Base-by-base conservation (phyloP, 805 yeast species). In the Kuraishia hungarica region DNA sequence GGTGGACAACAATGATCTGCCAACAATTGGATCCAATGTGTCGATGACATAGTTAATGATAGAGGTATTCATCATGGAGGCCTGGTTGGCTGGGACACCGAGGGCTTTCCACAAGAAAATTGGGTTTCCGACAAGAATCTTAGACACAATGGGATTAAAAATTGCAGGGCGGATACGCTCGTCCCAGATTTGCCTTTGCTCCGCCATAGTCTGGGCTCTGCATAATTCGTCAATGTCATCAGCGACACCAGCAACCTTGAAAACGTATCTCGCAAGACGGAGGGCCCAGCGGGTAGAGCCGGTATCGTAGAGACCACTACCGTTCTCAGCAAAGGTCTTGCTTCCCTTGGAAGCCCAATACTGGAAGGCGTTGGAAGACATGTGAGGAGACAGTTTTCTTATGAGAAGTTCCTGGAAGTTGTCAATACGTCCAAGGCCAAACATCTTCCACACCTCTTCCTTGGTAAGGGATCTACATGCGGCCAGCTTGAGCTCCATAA, bases 241-340 rank as follows among this genome's bases (percentile, higher is more conserved):
- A 35, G 73, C 61, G 22, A 82, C 73, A 0, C 91, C 87, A 55
- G 83, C 74, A 1, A 80, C 53, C 29, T 72, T 71, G 72, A 88
- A 87, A 1, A 87, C 72, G 58, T 76, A 79, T 58, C 76, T 76
- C 10, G 90, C 86, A 57, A 86, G 69, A 63, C 92, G 76, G 54
- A 88, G 72, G 1, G 96, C 96, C 96, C 96, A 88, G 68, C 93
- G 78, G 1, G 96, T 85, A 28, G 88, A 86, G 0, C 96, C 96
- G 6, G 94, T 88, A 62, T 88, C 89, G 62, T 85, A 84, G 47
- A 88, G 71, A 21, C 96, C 96, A 49, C 66, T 70, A 1, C 87
- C 85, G 17, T 76, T 71, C 6, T 71, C 61, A 53, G 64, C 64
- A 64, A 89, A 88, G 0, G 90, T 77, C 55, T 72, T 71, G 39